These are phyloP conservation scores for Haplosporangium sp. DNA, from an alignment of 371 early-diverging fungal species.

Conservation along the genomic window DNA sequence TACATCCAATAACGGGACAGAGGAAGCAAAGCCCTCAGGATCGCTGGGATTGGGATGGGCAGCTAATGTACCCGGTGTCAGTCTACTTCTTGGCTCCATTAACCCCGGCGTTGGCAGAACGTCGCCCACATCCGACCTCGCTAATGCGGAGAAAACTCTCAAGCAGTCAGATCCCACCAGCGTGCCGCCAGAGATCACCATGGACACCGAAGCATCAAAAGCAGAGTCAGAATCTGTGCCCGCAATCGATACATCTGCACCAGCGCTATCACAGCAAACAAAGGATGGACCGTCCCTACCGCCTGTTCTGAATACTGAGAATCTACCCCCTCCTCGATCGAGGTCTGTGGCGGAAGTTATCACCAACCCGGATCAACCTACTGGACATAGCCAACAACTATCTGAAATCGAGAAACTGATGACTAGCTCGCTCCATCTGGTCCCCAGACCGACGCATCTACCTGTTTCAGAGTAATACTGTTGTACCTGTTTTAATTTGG, in stretches of 20 bases:
- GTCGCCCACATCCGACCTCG: not conserved
- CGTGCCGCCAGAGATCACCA: not conserved
- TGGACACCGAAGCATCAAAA: not conserved
- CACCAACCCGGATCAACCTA: slow-evolving; percentile 5
- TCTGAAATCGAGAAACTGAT: slow-evolving; percentile 51
- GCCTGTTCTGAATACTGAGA: slow-evolving; percentile 2
- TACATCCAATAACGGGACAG: slow-evolving; percentile 6
- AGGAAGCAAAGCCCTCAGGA: slow-evolving; percentile 20
- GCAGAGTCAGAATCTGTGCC: not conserved
- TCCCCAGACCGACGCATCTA: slow-evolving; percentile 33
- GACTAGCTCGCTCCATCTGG: slow-evolving; percentile 50
- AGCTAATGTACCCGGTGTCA: slow-evolving; percentile 50
- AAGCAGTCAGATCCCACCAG: not conserved
- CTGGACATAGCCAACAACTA: slow-evolving; percentile 29
- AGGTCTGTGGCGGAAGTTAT: slow-evolving; percentile 7
- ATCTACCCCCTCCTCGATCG: slow-evolving; percentile 9
- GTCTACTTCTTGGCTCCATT: slow-evolving; percentile 29
- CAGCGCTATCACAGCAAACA: not conserved
- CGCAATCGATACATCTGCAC: not conserved
- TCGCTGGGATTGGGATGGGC: slow-evolving; percentile 41
- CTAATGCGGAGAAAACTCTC: not conserved
- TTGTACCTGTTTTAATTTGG: not conserved
- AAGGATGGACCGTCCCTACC: slow-evolving; percentile 2
- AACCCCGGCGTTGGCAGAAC: not conserved
- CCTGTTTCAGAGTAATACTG: slow-evolving; percentile 33